Evolutionary conservation across 2,329 filamentous ascomycete genomes (phyloP).

Genomic region (Fusarium dimerum): DNA sequence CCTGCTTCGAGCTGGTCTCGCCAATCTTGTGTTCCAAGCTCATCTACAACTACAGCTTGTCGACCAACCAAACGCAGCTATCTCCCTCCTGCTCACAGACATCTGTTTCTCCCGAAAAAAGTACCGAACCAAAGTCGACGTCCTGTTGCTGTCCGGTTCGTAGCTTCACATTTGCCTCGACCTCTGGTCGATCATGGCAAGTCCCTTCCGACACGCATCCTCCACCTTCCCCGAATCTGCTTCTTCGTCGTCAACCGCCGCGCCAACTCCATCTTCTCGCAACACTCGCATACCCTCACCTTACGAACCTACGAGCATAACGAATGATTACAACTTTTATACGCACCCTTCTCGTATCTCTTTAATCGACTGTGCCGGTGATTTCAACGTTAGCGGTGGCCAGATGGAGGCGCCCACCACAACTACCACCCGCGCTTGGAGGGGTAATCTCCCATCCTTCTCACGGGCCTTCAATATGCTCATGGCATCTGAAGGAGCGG

Average conservation of each 20-base stretch:
- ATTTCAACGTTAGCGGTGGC: constrained; percentile 25
- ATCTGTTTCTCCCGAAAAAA: too few relatives aligned
- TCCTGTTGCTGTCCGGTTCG: constrained; percentile 4
- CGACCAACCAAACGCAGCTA: too few relatives aligned
- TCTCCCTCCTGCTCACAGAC: too few relatives aligned
- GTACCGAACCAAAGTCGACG: too few relatives aligned
- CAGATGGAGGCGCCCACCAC: constrained; percentile 26
- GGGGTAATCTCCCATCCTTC: constrained; percentile 43
- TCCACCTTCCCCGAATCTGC: constrained; percentile 23
- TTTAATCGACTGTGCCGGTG: constrained; percentile 52
- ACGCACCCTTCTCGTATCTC: constrained; percentile 35
- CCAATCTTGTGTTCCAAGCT: too few relatives aligned
- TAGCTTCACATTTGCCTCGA: constrained; percentile 7
- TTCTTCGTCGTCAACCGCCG: constrained; percentile 12
- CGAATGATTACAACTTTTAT: constrained; percentile 26
- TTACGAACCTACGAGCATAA: constrained; percentile 10
- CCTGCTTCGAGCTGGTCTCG: too few relatives aligned
- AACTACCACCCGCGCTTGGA: constrained; percentile 25
- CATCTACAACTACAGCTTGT: too few relatives aligned
- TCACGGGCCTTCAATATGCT: constrained; percentile 57
- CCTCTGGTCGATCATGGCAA: constrained; percentile 25
- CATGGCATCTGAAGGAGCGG: constrained; percentile 35
- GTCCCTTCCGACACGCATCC: constrained; percentile 26
- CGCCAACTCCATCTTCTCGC: constrained; percentile 21
- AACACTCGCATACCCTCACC: constrained; percentile 16